Evolutionary conservation across 805 yeast genomes (phyloP).

Genomic region (Candida yuanshanica): DNA sequence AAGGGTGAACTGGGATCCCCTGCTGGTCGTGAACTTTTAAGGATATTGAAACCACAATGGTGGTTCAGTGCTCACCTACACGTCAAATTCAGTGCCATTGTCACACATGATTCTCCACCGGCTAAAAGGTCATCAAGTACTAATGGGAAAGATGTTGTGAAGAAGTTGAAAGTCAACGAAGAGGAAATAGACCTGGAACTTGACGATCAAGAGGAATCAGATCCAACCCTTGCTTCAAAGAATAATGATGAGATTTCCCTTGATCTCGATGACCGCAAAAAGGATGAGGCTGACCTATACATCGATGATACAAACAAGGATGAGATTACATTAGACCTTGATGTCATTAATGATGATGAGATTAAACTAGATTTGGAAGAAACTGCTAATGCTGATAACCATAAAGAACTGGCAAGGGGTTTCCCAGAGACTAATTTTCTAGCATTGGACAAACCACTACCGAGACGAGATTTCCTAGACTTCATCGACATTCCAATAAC

Average conservation of each 20-base stretch:
- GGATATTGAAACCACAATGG: constrained; percentile 49
- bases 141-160: constrained; percentile 1
- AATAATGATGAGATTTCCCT: constrained; percentile 24
- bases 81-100: constrained; percentile 57
- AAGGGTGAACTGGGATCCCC: constrained; percentile 68
- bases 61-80: constrained; percentile 95
- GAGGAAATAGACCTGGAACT: constrained; percentile 25
- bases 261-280: constrained; percentile 23
- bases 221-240: too few species aligned
- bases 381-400: background rate
- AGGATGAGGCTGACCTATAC: constrained; percentile 30
- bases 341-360: background rate
- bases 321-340: constrained; percentile 2
- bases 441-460: constrained; percentile 83
- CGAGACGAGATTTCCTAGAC: constrained; percentile 54
- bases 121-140: constrained; percentile 1
- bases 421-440: constrained; percentile 44
- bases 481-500: constrained; percentile 38
- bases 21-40: constrained; percentile 49
- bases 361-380: constrained; percentile 11
- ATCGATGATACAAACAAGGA: constrained; percentile 18
- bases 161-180: constrained; percentile 9
- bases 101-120: constrained; percentile 28
- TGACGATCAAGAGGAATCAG: constrained; percentile 3
- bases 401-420: constrained; percentile 9